Percentiles rank a stretch among this genome's conserved stretches.
Conservation (phyloP, 345 rosid genomes). For the Combretum micranthum region DNA sequence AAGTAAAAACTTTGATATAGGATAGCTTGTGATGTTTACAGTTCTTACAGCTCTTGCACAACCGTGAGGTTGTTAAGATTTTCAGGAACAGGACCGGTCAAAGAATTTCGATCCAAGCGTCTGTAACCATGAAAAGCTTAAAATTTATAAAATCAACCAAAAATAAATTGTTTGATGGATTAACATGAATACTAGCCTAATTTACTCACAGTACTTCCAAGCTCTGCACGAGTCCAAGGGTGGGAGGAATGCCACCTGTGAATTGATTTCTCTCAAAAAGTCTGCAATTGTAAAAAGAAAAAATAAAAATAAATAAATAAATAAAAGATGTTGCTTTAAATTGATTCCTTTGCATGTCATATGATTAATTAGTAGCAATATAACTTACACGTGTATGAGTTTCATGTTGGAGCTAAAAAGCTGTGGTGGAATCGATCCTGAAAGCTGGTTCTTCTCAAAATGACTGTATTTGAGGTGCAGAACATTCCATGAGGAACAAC, state of each 20-base stretch:
- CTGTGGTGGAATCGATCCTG: constrained; percentile 45
- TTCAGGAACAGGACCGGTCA: constrained; percentile 47
- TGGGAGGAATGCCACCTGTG: constrained; percentile 45
- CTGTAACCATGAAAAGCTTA: constrained; percentile 31
- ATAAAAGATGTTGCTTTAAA: too few relatives aligned
- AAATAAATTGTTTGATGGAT: background rate
- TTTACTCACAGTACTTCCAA: constrained; percentile 72
- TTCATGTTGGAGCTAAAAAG: constrained; percentile 65
- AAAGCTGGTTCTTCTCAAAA: constrained; percentile 62
- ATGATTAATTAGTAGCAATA: background rate
- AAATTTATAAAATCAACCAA: background rate
- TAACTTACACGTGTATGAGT: constrained; percentile 72
- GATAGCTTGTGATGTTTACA: background rate
- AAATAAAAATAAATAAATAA: too few relatives aligned
- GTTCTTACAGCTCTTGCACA: constrained; percentile 59
- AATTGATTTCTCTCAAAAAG: constrained; percentile 70
- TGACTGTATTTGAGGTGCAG: constrained; percentile 37
- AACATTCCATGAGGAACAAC: constrained; percentile 6
- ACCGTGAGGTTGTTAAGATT: constrained; percentile 50
- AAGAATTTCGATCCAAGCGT: constrained; percentile 61
- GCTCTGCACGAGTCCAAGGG: constrained; percentile 49
- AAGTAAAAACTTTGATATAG: background rate
- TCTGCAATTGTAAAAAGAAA: constrained; percentile 24
- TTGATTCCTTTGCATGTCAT: background rate
- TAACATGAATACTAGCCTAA: too few relatives aligned